Evolutionary conservation across 306 rosid species (phyloP), one percentile per base, ranked within the genome.

Genomic region (Purshia tridentata): DNA sequence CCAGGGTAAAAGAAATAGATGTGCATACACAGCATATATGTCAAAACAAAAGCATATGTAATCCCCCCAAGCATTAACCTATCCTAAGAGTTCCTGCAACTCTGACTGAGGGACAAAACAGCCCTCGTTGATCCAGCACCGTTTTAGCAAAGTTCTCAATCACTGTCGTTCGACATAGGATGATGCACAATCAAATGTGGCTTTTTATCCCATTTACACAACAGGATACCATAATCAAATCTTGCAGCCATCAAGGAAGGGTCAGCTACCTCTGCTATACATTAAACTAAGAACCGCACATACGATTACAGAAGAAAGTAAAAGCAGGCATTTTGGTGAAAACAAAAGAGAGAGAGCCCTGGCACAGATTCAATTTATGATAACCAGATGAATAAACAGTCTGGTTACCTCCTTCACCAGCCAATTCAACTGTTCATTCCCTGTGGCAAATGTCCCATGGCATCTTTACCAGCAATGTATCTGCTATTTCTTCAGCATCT

Each of bases 351-450:
- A 51, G 67, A 59, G 64, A 53, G 56, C 77, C 74, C 73, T n/a
- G 41, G 70, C 54, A 68, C 61, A 60, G 72, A 77, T 76, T 80
- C 70, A 73, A 70, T 62, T 18, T 5, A 47, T 48, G 79, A 79
- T 58, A 81, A 69, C 88, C 84, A 73, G 81, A 81, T 74, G 77
- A 72, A 80, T 50, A 59, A 75, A 72, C 88, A 79, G 67, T 77
- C 89, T 68, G 75, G 82, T 83, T 76, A 83, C 86, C 87, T 82
- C 69, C 86, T 76, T 80, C 84, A 73, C 82, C 70, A 68, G 81
- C 83, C 67, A 68, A 44, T 41, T 59, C 79, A 15, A 72, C 52
- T 65, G 70, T 55, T 49, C 52, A 29, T 14, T 69, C 22, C 66
- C 66, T 9, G 22, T 46, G 35, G 23, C 74, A 40, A 16, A 49